Conservation (phyloP, 441 rosid genomes). For the Hura crepitans region DNA sequence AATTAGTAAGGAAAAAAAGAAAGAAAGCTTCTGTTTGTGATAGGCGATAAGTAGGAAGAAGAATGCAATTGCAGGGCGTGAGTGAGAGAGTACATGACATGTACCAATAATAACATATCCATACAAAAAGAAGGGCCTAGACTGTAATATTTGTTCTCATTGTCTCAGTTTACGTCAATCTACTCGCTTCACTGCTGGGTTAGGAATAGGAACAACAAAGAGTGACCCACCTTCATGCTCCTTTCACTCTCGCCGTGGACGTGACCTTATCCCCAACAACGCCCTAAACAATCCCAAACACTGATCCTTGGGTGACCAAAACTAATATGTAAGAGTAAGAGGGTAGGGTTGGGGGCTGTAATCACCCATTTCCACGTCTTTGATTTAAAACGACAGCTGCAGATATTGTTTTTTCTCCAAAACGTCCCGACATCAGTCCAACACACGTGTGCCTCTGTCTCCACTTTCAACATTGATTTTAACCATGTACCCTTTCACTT, state of each 20-base stretch:
- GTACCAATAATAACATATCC: not conserved
- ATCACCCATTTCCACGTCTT: not conserved
- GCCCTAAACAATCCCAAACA: not conserved
- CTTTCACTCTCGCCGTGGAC: constrained; percentile 8
- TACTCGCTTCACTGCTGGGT: not conserved
- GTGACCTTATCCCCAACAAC: not conserved
- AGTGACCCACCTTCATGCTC: constrained; percentile 10
- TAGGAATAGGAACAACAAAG: not conserved
- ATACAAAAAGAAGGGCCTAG: constrained; percentile 7
- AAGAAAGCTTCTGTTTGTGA: no score
- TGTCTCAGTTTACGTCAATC: constrained; percentile 2
- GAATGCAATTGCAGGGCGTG: no score
- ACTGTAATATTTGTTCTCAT: constrained; percentile 2
- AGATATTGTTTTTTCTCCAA: constrained; percentile 26
- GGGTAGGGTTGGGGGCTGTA: no score
- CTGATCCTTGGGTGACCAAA: no score
- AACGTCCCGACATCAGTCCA: constrained; percentile 27
- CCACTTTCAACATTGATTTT: constrained; percentile 24
- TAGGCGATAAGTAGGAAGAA: no score
- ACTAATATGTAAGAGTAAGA: no score
- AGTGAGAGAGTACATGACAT: constrained; percentile 1
- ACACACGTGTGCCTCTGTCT: constrained; percentile 42
- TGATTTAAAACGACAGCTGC: constrained; percentile 28
- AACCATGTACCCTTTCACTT: not conserved
- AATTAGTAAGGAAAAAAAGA: no score